Base-by-base conservation (phyloP, 140 eudicot genomes). In the Cichorium intybus region DNA sequence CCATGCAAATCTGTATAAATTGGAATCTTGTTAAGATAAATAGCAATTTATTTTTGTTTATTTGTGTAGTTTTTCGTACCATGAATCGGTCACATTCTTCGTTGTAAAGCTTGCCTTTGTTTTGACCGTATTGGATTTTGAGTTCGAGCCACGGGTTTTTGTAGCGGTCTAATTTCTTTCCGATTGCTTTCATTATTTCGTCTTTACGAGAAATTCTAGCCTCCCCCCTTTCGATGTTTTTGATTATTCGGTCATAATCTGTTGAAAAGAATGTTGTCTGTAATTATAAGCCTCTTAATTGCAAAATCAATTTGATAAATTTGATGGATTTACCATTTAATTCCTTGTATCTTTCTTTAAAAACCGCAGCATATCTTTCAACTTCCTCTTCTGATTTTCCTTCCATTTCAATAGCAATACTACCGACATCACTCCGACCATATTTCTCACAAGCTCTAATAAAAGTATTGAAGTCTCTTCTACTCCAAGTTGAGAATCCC, bases 11-110 rank as follows among this genome's bases (percentile, higher is more conserved):
- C 99, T 94, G 78, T 58, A 48, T 6, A 56, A 48, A 27, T 14
- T 63, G 1, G 20, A 24, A 74, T 35, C 34, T 56, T 24, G 20
- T 65, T 74, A 3, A 47, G 20, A 20, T 14, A 31, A 15, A 56
- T n/a, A 35, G 43, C 43, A 35, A 8, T 39, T 5, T 14, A 12
- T 17, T 39, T 39, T 39, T 43, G 12, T 20, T 17, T 37, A n/a
- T 24, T 5, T 3, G 23, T 11, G 37, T 34, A 7, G 18, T 8
- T 22, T 27, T 10, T 43, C 82, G 77, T 68, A 94, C 99, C 99
- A 94, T 94, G 80, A 89, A 94, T 7, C 99, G 99, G 56, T 94
- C 99, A 69, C 99, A 94, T 77, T 94, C 99, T 79, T 94, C 99
- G 75, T 86, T 94, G 86, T 86, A 94, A 62, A 94, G 77, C 80